These are phyloP conservation scores for Candida khao-thaluensis DNA, from an alignment of 805 yeast genomes.

Conservation along the genomic window DNA sequence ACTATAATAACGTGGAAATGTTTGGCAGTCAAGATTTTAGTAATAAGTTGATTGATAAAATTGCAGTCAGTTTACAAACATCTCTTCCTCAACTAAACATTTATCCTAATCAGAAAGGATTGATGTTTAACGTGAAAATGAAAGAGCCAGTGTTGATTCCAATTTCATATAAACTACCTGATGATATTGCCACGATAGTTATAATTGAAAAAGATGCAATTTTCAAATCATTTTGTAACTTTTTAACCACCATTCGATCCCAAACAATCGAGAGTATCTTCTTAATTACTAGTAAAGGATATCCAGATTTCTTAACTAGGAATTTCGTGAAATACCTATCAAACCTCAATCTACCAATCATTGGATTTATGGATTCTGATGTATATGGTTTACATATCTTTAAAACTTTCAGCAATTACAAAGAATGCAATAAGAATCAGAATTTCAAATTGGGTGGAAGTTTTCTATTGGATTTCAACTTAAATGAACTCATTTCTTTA, in stretches of 20 bases:
- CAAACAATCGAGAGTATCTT: slow-evolving; percentile 11
- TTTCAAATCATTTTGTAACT: slow-evolving; percentile 26
- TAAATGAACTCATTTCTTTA: slow-evolving; percentile 25
- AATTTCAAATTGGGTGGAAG: slow-evolving; percentile 33
- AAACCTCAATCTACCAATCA: slow-evolving; percentile 28
- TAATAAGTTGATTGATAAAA: slow-evolving; percentile 35
- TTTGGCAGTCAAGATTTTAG: slow-evolving; percentile 47
- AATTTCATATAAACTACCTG: neutral
- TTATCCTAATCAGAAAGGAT: slow-evolving; percentile 56
- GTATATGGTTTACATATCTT: slow-evolving; percentile 60
- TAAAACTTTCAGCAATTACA: slow-evolving; percentile 32
- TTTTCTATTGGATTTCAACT: slow-evolving; percentile 34
- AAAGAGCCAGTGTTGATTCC: slow-evolving; percentile 24
- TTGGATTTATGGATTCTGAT: slow-evolving; percentile 61
- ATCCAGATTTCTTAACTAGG: slow-evolving; percentile 58
- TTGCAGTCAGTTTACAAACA: slow-evolving; percentile 39
- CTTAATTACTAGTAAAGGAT: slow-evolving; percentile 64
- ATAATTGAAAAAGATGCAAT: slow-evolving; percentile 43
- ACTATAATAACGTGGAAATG: slow-evolving; percentile 54
- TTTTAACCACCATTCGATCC: neutral
- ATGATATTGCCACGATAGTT: slow-evolving; percentile 16
- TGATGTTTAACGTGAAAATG: slow-evolving; percentile 34
- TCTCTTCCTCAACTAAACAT: slow-evolving; percentile 43
- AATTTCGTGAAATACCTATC: slow-evolving; percentile 34
- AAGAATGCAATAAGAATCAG: neutral